These are phyloP conservation scores for Blakeslea trispora DNA, from an alignment of 371 early-diverging fungal genomes.

Conservation along the genomic window DNA sequence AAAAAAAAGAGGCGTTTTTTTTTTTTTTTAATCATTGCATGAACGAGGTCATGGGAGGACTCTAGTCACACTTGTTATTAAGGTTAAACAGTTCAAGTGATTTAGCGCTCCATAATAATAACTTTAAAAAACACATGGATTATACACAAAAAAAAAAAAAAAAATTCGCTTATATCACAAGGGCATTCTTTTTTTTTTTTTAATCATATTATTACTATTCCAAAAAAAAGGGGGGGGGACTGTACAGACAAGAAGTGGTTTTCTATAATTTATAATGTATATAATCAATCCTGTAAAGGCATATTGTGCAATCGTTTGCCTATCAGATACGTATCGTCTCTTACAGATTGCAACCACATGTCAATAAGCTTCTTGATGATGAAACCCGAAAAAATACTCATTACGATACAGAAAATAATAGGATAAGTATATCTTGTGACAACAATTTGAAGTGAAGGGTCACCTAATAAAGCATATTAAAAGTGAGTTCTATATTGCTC, in stretches of 20 bases:
- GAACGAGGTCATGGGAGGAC: conserved; percentile 4
- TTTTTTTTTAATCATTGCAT: background rate
- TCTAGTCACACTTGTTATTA: background rate
- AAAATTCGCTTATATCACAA: background rate
- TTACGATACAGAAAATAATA: conserved; percentile 18
- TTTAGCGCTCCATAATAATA: background rate
- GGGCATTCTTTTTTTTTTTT: background rate
- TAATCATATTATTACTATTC: too few species aligned
- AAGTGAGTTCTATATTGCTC: background rate
- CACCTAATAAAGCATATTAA: conserved; percentile 16
- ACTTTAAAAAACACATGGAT: too few species aligned
- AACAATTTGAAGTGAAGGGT: conserved; percentile 18
- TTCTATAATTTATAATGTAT: conserved; percentile 23
- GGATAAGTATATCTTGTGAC: conserved; percentile 33
- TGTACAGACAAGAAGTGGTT: background rate
- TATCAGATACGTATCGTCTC: conserved; percentile 68
- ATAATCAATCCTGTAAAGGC: too few species aligned
- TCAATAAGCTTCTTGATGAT: conserved; percentile 32
- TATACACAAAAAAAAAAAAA: too few species aligned
- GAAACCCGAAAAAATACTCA: conserved; percentile 8
- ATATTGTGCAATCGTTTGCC: conserved; percentile 66
- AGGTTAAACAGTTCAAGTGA: conserved; percentile 2
- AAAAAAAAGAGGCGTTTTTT: conserved; percentile 1
- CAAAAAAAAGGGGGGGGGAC: background rate
- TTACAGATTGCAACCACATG: conserved; percentile 59